Evolutionary conservation across 1,284 basidiomycete genomes (phyloP), one percentile per base, ranked within the genome.

Genomic region (Trichosporon inkin): DNA sequence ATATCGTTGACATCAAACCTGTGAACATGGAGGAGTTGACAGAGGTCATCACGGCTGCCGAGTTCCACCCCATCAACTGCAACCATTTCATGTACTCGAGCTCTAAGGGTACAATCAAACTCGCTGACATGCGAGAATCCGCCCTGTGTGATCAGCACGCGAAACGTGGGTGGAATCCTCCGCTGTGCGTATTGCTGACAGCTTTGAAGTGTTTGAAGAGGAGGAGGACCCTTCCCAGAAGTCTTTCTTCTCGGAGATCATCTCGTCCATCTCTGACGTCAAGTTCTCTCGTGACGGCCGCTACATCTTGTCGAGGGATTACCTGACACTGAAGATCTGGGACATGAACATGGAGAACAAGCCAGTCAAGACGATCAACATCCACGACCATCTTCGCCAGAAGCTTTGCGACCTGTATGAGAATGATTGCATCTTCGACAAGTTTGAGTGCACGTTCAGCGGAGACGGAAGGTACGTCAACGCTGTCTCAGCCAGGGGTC

Each of bases 221-320:
- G 95, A 98, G 71, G 96, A 99, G 78, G 96, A 99, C 74, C 94
- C 94, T 34, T 86, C 91, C 56, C 90, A 91, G 69, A 90, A 96
- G 69, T 98, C 96, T 2, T 99, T 99, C 85, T 99, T 99, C 80
- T 96, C 92, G n/a, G 96, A 99, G 80, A 99, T 99, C 74, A 99
- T 99, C 68, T 98, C 94, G 7, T 98, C 95, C 55, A 98, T 99
- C 74, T 98, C 96, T 47, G 96, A 99, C 78, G 95, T 99, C 80
- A 98, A 98, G 80, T 99, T 99, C 82, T 95, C 92, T 66, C 88
- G 88, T 61, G 96, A 99, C 71, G 96, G 96, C 1, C 87, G 94
- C 62, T 97, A 97, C 81, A 96, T 99, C 69, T 83, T 99, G 49
- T 92, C 94, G 58, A 85, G 96, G 65, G 96, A 99, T 81, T 99